Evolutionary conservation across 208 protist genomes (phyloP).

Genomic region (Wallacemonas collosoma): DNA sequence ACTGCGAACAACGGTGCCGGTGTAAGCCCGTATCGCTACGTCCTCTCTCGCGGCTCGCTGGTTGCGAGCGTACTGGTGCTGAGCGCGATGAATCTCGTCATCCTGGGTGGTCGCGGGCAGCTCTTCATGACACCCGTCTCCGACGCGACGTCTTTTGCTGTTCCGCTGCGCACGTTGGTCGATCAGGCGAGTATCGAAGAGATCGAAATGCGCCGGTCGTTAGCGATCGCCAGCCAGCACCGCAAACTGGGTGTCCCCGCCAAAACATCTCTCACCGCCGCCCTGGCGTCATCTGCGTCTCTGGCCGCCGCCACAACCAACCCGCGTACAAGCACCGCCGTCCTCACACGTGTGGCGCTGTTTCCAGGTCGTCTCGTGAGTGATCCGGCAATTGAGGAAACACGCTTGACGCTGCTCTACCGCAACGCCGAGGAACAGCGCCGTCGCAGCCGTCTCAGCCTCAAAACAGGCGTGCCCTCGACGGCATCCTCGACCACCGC

Average conservation of each 20-base stretch:
- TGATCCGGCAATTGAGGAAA: slow-evolving; percentile 28
- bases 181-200: slow-evolving; percentile 25
- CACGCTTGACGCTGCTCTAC: neutral
- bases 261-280: neutral
- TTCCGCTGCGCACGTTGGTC: slow-evolving; percentile 41
- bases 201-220: slow-evolving; percentile 1
- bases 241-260: slow-evolving; percentile 1
- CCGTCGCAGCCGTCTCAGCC: neutral
- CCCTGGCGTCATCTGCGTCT: neutral
- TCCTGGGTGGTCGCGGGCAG: slow-evolving; percentile 50
- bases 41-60: slow-evolving; percentile 22
- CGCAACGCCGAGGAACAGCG: slow-evolving; percentile 5
- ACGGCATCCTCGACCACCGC: no score
- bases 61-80: slow-evolving; percentile 41
- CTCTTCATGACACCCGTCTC: slow-evolving; percentile 44
- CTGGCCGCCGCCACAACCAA: neutral
- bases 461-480: no score
- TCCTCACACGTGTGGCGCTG: slow-evolving; percentile 40
- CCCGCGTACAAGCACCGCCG: neutral
- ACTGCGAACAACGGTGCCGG: neutral
- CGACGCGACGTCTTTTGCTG: slow-evolving; percentile 47
- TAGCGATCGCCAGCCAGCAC: slow-evolving; percentile 14
- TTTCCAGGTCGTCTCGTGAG: slow-evolving; percentile 58
- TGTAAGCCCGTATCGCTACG: slow-evolving; percentile 29
- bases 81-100: slow-evolving; percentile 39